These are phyloP conservation scores for Platanthera zijinensis DNA, from an alignment of 106 monocot species.

Conservation along the genomic window DNA sequence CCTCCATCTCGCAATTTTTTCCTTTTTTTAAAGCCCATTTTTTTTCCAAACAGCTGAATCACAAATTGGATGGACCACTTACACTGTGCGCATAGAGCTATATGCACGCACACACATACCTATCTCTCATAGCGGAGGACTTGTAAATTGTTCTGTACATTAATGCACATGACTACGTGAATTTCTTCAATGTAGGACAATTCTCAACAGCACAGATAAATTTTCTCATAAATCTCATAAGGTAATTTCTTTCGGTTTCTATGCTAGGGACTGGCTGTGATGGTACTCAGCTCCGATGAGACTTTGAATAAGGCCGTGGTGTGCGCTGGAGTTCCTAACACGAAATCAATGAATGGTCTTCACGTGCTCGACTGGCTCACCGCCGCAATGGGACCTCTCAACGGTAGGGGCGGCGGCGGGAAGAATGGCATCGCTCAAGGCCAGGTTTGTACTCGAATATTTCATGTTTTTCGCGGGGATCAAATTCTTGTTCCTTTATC, in stretches of 20 bases:
- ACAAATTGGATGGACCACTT: no score
- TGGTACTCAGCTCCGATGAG: slow-evolving; percentile 80
- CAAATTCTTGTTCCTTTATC: background rate
- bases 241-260: no score
- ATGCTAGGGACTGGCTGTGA: slow-evolving; percentile 56
- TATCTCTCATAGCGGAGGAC: no score
- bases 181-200: no score
- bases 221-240: background rate
- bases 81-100: no score
- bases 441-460: slow-evolving; percentile 40
- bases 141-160: no score
- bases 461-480: background rate
- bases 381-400: slow-evolving; percentile 62
- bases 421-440: slow-evolving; percentile 89
- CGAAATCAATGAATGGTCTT: slow-evolving; percentile 29
- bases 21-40: no score
- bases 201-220: no score
- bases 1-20: no score
- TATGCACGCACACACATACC: no score
- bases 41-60: no score
- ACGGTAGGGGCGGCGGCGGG: slow-evolving; percentile 90
- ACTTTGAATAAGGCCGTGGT: slow-evolving; percentile 70
- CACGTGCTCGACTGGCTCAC: slow-evolving; percentile 65
- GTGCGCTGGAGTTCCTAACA: slow-evolving; percentile 67
- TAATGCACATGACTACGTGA: no score